Percentiles rank a stretch among this genome's conserved stretches.
Evolutionary conservation across 306 rosid species (phyloP).

Genomic region (Notholithocarpus densiflorus): DNA sequence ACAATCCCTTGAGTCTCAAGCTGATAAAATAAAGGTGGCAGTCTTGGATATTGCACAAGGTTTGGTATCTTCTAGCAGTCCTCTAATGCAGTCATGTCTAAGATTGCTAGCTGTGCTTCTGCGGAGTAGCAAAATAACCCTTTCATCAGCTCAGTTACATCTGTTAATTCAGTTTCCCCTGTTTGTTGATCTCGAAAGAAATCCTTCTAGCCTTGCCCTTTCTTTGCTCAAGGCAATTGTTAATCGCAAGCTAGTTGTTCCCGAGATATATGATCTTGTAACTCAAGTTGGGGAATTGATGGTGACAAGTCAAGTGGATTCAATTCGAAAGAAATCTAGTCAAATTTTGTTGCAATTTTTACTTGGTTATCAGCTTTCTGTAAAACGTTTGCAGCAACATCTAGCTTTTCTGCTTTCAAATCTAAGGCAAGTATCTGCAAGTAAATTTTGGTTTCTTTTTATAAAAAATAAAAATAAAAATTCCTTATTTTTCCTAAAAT

Average conservation of each 20-base stretch:
- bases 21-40: constrained; percentile 63
- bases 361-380: constrained; percentile 70
- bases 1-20: constrained; percentile 69
- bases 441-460: not conserved
- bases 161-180: constrained; percentile 70
- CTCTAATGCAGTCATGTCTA: constrained; percentile 79
- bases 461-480: not conserved
- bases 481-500: not conserved
- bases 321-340: constrained; percentile 75
- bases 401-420: constrained; percentile 69
- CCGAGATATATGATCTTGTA: constrained; percentile 88
- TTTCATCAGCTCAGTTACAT: constrained; percentile 65
- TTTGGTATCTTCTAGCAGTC: constrained; percentile 54
- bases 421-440: constrained; percentile 48
- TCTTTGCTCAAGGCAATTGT: constrained; percentile 81
- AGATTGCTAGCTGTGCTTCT: constrained; percentile 68
- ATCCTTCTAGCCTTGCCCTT: constrained; percentile 72
- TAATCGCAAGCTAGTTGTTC: constrained; percentile 64
- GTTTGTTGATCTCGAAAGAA: constrained; percentile 70
- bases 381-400: constrained; percentile 82
- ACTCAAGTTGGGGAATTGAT: constrained; percentile 75
- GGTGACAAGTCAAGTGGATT: constrained; percentile 85
- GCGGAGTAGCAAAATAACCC: constrained; percentile 62
- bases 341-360: constrained; percentile 78
- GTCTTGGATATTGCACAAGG: constrained; percentile 68